Conservation (phyloP, 768 basidiomycete species). For the Pleurotus tuber-regium region DNA sequence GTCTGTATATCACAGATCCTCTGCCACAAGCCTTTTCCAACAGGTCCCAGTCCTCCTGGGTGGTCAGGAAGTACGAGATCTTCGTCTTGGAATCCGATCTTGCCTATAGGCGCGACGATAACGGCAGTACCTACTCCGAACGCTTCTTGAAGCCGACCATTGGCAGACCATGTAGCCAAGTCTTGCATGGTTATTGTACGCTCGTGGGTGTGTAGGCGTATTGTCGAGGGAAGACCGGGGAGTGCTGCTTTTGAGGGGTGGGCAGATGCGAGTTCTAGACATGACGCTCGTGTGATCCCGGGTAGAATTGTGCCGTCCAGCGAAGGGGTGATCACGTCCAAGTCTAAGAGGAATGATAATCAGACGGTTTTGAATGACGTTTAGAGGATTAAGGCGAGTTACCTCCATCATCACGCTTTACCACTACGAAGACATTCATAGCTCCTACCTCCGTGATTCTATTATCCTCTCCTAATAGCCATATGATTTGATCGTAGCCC, state of each 20-base stretch:
- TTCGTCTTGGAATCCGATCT: constrained; percentile 48
- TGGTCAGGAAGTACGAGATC: constrained; percentile 52
- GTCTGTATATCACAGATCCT: constrained; percentile 72
- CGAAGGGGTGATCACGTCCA: constrained; percentile 80
- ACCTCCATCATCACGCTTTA: constrained; percentile 59
- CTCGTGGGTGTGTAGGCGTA: constrained; percentile 49
- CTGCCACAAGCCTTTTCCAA: constrained; percentile 64
- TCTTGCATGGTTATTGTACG: constrained; percentile 58
- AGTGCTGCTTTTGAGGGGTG: constrained; percentile 48
- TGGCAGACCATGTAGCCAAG: constrained; percentile 40
- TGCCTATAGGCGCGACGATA: constrained; percentile 59
- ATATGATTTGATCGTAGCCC: constrained; percentile 78
- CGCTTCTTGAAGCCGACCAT: constrained; percentile 65
- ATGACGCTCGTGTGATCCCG: constrained; percentile 85
- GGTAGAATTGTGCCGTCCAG: constrained; percentile 87
- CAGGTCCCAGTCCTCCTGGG: constrained; percentile 41
- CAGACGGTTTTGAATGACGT: not conserved
- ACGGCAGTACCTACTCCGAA: constrained; percentile 82
- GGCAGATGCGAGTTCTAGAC: constrained; percentile 58
- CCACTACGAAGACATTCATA: constrained; percentile 80
- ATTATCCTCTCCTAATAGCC: constrained; percentile 62
- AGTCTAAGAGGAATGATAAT: constrained; percentile 30
- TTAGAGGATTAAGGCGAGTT: constrained; percentile 15
- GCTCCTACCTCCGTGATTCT: constrained; percentile 60
- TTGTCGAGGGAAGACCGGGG: constrained; percentile 34